Evolutionary conservation across 2,329 filamentous ascomycete genomes (phyloP).

Genomic region (Talaromyces sp.): DNA sequence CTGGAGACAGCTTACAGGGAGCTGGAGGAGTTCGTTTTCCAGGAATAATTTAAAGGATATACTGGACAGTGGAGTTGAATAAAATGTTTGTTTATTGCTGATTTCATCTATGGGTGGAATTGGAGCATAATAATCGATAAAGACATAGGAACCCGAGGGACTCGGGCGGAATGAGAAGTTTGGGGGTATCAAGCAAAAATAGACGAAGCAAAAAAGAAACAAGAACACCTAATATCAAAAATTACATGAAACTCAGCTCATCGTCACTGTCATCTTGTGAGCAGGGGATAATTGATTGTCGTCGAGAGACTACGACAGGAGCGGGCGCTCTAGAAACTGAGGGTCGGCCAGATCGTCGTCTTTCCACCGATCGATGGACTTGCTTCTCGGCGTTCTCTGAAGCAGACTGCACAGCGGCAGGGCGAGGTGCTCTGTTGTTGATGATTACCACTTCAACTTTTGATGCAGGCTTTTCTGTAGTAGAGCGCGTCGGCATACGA

Average conservation of each 20-base stretch:
- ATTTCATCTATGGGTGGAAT: neutral
- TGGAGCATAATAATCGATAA: neutral
- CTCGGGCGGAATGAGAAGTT: neutral
- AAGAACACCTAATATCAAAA: neutral
- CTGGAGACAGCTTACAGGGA: conserved; percentile 60
- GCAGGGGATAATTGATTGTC: conserved; percentile 27
- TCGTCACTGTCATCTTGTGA: conserved; percentile 40
- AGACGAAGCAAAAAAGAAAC: neutral
- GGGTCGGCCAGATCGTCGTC: conserved; percentile 17
- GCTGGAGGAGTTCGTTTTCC: conserved; percentile 46
- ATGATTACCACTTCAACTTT: conserved; percentile 37
- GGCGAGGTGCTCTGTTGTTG: conserved; percentile 21
- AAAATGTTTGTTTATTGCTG: neutral
- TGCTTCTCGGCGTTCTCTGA: conserved; percentile 18
- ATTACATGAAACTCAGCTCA: conserved; percentile 41
- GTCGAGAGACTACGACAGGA: conserved; percentile 7
- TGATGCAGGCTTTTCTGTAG: neutral
- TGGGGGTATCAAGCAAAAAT: conserved; percentile 1
- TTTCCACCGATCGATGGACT: conserved; percentile 18
- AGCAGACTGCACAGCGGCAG: neutral
- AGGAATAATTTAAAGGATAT: neutral
- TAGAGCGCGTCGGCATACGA: conserved; percentile 8
- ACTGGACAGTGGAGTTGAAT: neutral
- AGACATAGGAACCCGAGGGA: neutral
- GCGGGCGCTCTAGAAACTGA: conserved; percentile 6